Evolutionary conservation across 1,284 basidiomycete genomes (phyloP), one percentile per base, ranked within the genome.

Genomic region (Sanghuangporus baumii): DNA sequence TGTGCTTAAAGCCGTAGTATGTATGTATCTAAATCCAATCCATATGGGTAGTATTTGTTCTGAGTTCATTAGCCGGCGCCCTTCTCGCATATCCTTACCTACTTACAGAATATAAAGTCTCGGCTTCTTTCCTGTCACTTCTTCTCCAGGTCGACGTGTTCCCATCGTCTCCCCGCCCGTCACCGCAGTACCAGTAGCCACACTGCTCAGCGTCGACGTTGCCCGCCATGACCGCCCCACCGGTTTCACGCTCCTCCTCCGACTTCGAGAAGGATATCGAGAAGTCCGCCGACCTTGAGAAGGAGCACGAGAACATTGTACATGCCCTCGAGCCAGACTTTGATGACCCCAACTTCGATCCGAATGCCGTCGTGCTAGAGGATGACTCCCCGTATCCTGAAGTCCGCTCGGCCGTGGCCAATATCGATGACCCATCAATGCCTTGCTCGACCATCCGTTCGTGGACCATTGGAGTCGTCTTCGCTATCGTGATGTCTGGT

Each of bases 401-500:
- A 57, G 79, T 79, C 46, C 70, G 76, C 48, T 73, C 75, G 11
- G 72, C 72, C 36, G 75, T 75, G 52, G 69, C 71, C 57, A 70
- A 72, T 54, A 70, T 69, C 38, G 75, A 77, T 59, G 75, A 76
- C 63, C 67, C 68, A 11, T 61, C 66, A 31, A 71, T 74, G 59
- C 73, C 74, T 7, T 66, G 65, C 31, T 70, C 70, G 51, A 79
- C 76, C 1, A 68, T 77, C 66, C 71, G 77, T 66, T 74, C 74
- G 7, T 73, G 74, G 59, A 70, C 74, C 66, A 70, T 77, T 61
- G 84, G 85, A 47, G 65, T 84, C n/a, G 66, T 77, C 16, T 80
- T 78, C 75, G 76, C 82, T 46, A 79, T 81, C 61, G 60, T 81
- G 64, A 77, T 81, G 62, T 73, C 84, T 2, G 82, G 82, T 54